Base-by-base conservation (phyloP, 169 alveolate genomes). In the Plasmodium sp. region DNA sequence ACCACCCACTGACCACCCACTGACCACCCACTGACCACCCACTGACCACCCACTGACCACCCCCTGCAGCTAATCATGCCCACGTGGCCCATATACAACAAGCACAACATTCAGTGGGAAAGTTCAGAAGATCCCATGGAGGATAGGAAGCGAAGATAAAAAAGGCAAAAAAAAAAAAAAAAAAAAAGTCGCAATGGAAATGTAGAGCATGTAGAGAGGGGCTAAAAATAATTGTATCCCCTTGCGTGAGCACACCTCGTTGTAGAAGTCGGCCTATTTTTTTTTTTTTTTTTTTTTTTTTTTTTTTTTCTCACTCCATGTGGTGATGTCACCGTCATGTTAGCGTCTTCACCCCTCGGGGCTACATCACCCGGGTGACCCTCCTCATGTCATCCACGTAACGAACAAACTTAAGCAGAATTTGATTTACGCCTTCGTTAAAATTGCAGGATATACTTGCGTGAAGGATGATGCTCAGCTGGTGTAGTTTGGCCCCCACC, bases 31-130 rank as follows among this genome's bases (percentile, higher is more conserved):
- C n/a, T n/a, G n/a, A n/a, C n/a, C n/a, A n/a, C n/a, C n/a, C n/a
- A n/a, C n/a, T 22, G 27, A 22, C 27, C 27, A 22, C 27, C 27
- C 27, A 22, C 27, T 22, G 27, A 22, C 27, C 27, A 22, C 31
- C 62, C 43, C 67, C 62, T 58, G 43, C 41, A 88, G 94, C 72
- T 88, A 31, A 31, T 88, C 34, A 9, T 88, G 18, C 94, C 94
- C 27, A 88, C 94, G 14, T 88, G 94, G 94, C 94, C 94, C n/a
- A 80, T 88, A 48, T 88, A 88, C 79, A 80, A 88, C 48, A 79
- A 62, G 39, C 9, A 88, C 74, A 79, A 79, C 14, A 88, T 88
- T 80, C 67, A 79, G 54, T 88, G 94, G 94, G 34, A n/a, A 22
- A 56, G 67, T 43, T 31, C 39, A 18, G 77, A 74, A 27, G 41